These are phyloP conservation scores for Leishmania major DNA, from an alignment of 208 protist species.

Conservation along the genomic window DNA sequence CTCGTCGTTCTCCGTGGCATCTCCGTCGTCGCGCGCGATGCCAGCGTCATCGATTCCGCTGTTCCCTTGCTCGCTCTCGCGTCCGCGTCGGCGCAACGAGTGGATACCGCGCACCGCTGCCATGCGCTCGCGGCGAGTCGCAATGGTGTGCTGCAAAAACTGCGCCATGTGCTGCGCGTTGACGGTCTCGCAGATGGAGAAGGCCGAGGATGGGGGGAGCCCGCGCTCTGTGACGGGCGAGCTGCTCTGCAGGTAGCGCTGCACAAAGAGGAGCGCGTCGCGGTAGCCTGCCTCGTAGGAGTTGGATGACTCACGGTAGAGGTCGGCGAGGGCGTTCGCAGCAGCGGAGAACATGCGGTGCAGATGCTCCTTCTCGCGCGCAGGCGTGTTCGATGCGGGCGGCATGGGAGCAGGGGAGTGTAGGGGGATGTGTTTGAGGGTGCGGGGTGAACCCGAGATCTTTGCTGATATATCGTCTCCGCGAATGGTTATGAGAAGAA, in stretches of 20 bases:
- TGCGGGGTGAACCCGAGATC: not conserved
- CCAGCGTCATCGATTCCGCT: not conserved
- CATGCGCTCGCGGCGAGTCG: slow-evolving; percentile 28
- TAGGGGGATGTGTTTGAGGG: not conserved
- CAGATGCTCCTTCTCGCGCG: slow-evolving; percentile 30
- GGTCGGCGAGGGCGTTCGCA: slow-evolving; percentile 45
- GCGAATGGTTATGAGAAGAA: not conserved
- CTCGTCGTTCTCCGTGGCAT: not conserved
- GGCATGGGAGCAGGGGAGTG: not conserved
- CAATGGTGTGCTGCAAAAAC: slow-evolving; percentile 40
- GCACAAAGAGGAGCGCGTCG: slow-evolving; percentile 54
- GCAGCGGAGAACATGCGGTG: slow-evolving; percentile 46
- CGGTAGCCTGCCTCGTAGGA: slow-evolving; percentile 60
- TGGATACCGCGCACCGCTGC: slow-evolving; percentile 32
- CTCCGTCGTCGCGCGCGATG: not conserved
- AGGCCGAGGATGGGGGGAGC: not conserved
- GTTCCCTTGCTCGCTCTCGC: slow-evolving; percentile 5
- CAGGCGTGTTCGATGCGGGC: slow-evolving; percentile 5
- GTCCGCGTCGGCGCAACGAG: slow-evolving; percentile 15
- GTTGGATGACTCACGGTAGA: slow-evolving; percentile 55
- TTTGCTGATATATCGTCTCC: not conserved
- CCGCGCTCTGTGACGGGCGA: not conserved
- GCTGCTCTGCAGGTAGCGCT: slow-evolving; percentile 43
- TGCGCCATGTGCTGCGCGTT: slow-evolving; percentile 29
- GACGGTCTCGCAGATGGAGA: slow-evolving; percentile 9